A percentile compares a stretch with the other conserved stretches of the same genome.
These are phyloP conservation scores for Gyromitra esculenta DNA, from an alignment of 2,329 filamentous ascomycete species.

Conservation along the genomic window DNA sequence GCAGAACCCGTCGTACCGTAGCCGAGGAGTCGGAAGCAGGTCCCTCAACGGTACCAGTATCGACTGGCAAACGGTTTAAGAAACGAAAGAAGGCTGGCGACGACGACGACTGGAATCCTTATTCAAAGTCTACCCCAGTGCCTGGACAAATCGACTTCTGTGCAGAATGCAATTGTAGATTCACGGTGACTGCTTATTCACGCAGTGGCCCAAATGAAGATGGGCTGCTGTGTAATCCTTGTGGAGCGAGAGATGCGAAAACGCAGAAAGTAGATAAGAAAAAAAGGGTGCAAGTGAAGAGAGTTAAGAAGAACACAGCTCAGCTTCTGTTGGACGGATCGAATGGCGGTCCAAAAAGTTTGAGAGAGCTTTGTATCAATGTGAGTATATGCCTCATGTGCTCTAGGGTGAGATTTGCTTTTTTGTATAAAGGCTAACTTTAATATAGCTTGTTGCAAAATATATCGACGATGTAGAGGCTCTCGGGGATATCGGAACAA, in stretches of 20 bases:
- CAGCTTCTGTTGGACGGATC: slow-evolving; percentile 54
- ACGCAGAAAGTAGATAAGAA: slow-evolving; percentile 51
- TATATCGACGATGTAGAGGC: slow-evolving; percentile 57
- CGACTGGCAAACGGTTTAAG: slow-evolving; percentile 31
- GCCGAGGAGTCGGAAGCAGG: slow-evolving; percentile 44
- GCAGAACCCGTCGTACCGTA: slow-evolving; percentile 26
- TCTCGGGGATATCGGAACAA: slow-evolving; percentile 55
- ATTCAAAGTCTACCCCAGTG: slow-evolving; percentile 37
- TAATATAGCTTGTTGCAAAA: slow-evolving; percentile 55
- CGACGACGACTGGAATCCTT: slow-evolving; percentile 39
- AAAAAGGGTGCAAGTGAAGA: slow-evolving; percentile 52
- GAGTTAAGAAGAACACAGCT: slow-evolving; percentile 52
- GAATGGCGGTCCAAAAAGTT: slow-evolving; percentile 50
- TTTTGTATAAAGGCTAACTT: slow-evolving; percentile 12
- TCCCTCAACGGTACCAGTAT: slow-evolving; percentile 20
- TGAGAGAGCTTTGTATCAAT: slow-evolving; percentile 57
- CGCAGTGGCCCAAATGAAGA: slow-evolving; percentile 51
- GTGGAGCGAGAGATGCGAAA: slow-evolving; percentile 55
- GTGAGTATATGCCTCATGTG: slow-evolving; percentile 24
- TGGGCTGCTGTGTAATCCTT: slow-evolving; percentile 55
- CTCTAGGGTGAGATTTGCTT: not conserved
- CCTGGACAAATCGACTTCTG: slow-evolving; percentile 58
- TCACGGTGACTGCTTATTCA: slow-evolving; percentile 57
- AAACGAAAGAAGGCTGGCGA: slow-evolving; percentile 44
- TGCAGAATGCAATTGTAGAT: slow-evolving; percentile 56